Evolutionary conservation across 192 early-diverging fungal genomes (phyloP), one percentile per base, ranked within the genome.

Genomic region (Coemansia sp.): DNA sequence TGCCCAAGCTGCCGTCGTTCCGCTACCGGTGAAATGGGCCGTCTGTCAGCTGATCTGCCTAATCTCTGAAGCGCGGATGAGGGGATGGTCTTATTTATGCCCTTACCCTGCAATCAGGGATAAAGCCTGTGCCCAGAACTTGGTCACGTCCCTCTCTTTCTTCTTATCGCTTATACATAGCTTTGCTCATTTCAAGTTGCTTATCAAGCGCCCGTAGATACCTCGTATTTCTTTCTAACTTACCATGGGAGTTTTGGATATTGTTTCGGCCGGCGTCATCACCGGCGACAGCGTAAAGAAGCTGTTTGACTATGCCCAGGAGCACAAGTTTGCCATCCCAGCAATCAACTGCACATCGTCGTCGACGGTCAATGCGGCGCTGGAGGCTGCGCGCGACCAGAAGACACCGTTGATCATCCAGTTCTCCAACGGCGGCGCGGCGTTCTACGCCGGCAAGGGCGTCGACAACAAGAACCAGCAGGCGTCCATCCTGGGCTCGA

Each of bases 301-400:
- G 85, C 74, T 90, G 56, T 88, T 91, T 60, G 69, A 86, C 63
- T 92, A 88, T 57, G 86, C 86, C 25, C 83, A 81, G 67, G 72
- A 94, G 76, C 84, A 97, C 77, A 71, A 85, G 29, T 97, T 94
- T 65, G 95, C 95, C 69, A 97, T 97, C 82, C 94, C 95, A 52
- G 93, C 95, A 43, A 89, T 97, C 84, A 97, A 97, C 85, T 94
- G 93, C 87, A 96, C 93, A 70, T 90, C 91, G 39, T 91, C 93
- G 22, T 93, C 90, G 39, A 94, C 94, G 60, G 63, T 95, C 81
- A 97, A 95, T 64, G 95, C 95, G 48, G 87, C 88, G 27, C 87
- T 97, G 48, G 94, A 97, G 85, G 93, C 95, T 79, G 95, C 95
- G 25, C 90, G 93, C 71, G 93, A 97, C 68, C 83, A 86, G 63